Base-by-base conservation (phyloP, 2,329 filamentous ascomycete species). In the Beauveria medogensis region DNA sequence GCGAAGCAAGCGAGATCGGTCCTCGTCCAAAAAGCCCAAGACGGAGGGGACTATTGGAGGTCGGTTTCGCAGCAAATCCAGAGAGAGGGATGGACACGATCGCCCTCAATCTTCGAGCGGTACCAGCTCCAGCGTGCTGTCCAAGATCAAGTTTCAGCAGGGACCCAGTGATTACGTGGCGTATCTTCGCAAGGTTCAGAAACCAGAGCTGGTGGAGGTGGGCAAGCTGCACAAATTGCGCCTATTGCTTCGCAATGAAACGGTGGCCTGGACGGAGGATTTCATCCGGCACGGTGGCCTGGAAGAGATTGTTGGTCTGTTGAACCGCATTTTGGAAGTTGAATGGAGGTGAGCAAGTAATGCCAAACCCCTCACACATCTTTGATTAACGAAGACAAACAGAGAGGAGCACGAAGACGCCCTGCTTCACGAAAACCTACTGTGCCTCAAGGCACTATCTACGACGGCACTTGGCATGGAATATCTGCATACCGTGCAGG, bases 331-430 rank as follows among this genome's bases (percentile, higher is more conserved):
- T 67, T 92, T 97, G 83, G 89, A 89, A 56, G 87, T 99, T 40
- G 94, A 97, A 73, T 99, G 94, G 93, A 91, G 92, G 89, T 92
- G 75, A 72, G 86, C 76, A 41, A 52, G 16, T n/a, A 16, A 37
- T 14, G 2, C 10, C 34, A 16, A 16, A 16, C 5, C 14, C 5
- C 5, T 37, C 4, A 20, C 12, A 30, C 37, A 64, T 63, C 63
- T 66, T 60, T 63, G 54, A 51, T 65, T 68, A 62, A 70, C 64
- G 5, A 53, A 20, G 3, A 22, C 5, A 18, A 59, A 63, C 66
- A 92, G 90, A 69, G 94, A 97, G 79, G 94, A 97, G 68, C 93
- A 97, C 69, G 94, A 97, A 75, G 94, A 97, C 70, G 88, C 88
- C 10, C 81, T 99, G 43, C 82, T 99, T 7, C 93, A 97, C 69